A percentile compares a stretch with the other conserved stretches of the same genome.
These are phyloP conservation scores for Anaeromyces robustus DNA, from an alignment of 192 early-diverging fungal genomes.

Conservation along the genomic window DNA sequence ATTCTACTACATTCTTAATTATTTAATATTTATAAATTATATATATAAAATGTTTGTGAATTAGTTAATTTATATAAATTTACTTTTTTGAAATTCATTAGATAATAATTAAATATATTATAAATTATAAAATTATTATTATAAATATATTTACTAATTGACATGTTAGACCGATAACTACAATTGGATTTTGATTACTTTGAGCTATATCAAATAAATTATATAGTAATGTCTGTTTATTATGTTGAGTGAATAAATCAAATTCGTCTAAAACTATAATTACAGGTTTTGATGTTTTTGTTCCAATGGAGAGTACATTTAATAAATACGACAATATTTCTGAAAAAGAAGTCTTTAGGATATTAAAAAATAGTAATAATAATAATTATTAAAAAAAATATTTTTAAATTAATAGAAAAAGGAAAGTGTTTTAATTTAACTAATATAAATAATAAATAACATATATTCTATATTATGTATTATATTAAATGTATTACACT, in stretches of 20 bases:
- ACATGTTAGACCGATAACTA: slow-evolving; percentile 70
- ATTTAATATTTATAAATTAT: background rate
- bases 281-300: slow-evolving; percentile 35
- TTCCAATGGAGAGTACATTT: slow-evolving; percentile 38
- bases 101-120: no score
- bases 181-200: slow-evolving; percentile 65
- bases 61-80: no score
- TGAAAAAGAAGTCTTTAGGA: slow-evolving; percentile 43
- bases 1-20: slow-evolving; percentile 56
- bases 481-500: background rate
- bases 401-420: no score
- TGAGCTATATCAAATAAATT: slow-evolving; percentile 86
- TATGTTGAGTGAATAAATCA: slow-evolving; percentile 77
- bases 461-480: no score
- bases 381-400: no score
- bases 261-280: slow-evolving; percentile 89
- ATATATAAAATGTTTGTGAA: no score
- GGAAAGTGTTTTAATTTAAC: no score
- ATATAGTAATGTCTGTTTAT: slow-evolving; percentile 85
- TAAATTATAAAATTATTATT: background rate
- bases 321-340: slow-evolving; percentile 51
- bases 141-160: slow-evolving; percentile 27
- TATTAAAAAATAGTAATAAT: background rate
- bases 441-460: no score
- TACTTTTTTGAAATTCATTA: no score